Base-by-base conservation (phyloP, 106 monocot genomes). In the Gastrodia elata region DNA sequence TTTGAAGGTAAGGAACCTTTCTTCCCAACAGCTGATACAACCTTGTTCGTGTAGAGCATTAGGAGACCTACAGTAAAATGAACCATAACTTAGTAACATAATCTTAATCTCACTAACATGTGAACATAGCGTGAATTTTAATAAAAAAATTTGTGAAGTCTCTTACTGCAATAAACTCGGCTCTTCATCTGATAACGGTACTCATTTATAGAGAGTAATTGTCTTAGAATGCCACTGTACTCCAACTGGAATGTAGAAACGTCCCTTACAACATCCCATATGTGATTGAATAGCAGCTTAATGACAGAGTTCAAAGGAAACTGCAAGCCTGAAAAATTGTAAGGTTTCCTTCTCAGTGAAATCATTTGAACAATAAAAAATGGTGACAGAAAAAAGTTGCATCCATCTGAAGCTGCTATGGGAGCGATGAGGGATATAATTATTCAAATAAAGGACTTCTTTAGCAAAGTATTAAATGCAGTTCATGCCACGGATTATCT, bases 111-210 rank as follows among this genome's bases (percentile, higher is more conserved):
- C n/a, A 69, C 11, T 69, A 40, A 20, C 38, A 69, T 13, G 22
- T 40, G 13, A 69, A 4, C 9, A 69, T 40, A 11, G 11, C 41
- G 11, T 39, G 22, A 39, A 69, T n/a, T 1, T 16, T 36, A 35
- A 37, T 36, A 67, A 40, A 36, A 18, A 73, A 39, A 32, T 32
- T 32, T 9, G 36, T 75, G 65, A 71, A 70, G 24, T 33, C 42
- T 77, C 92, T 81, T 59, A 93, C 92, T 73, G 67, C 81, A 76
- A 76, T 93, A 98, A 44, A 77, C 68, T 61, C 80, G 84, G 22
- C 79, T 88, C 74, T 75, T 88, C 79, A 93, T 90, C 72, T 93
- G 86, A 80, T 83, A 93, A 24, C 84, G 73, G 69, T 98, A 98
- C 42, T 87, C 88, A 61, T 78, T 87, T 34, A 90, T 71, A 52